Evolutionary conservation across 2,329 filamentous ascomycete species (phyloP), one percentile per base, ranked within the genome.

Genomic region (Colletotrichum filicis): DNA sequence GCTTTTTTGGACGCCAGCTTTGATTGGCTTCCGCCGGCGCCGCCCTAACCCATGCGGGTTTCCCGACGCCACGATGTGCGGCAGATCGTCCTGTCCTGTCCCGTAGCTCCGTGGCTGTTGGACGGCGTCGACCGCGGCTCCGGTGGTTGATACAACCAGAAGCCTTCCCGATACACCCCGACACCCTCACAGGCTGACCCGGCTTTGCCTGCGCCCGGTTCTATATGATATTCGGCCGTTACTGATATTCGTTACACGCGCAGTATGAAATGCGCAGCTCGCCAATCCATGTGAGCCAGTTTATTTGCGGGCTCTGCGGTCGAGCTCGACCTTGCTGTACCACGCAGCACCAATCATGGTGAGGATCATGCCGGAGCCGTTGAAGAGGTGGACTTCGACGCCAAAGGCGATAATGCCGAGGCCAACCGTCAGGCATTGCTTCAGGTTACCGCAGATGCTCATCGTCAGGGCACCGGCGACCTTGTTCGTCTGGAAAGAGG

Each of bases 391-490:
- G 32, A 90, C 83, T 30, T 81, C 81, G 75, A 89, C 83, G 61
- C 87, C 83, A 78, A 89, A 90, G 62, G 89, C 81, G 60, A 86
- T 80, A 53, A 90, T 88, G 58, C 87, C 88, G 35, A 90, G 80
- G 46, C 88, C 79, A 14, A 90, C 87, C 1, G 88, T 90, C 56
- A 90, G 79, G 74, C 87, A 87, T 78, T 90, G 88, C 82, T 90
- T 90, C 70, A 90, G 80, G 77, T 90, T 90, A 67, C 87, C 88
- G 73, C 88, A 89, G 5, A 91, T 87, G 7, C 88, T 89, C 86
- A 91, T 90, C 49, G 88, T 90, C 68, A 91, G 79, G 22, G 88
- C 88, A 65, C 89, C 88, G 6, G 88, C 86, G 49, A 87, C 81
- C 80, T 89, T 89, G 80, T 90, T 90, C 66, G 89, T 88, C 71